These are phyloP conservation scores for Scedosporium dehoogii DNA, from an alignment of 2,329 filamentous ascomycete species.

Conservation along the genomic window DNA sequence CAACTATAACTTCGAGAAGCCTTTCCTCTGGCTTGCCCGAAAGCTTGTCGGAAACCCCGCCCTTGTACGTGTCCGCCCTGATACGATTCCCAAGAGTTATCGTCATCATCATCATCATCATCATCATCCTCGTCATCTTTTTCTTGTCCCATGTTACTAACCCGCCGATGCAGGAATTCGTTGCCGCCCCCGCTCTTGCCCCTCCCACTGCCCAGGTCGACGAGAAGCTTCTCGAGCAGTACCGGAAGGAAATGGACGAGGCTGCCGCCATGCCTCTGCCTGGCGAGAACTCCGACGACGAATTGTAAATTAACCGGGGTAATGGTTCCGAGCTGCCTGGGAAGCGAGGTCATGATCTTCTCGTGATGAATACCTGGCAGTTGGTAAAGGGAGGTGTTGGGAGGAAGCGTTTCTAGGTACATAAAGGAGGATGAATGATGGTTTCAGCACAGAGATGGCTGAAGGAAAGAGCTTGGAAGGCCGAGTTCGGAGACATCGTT, in stretches of 20 bases:
- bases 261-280: constrained; percentile 80
- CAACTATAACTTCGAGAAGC: constrained; percentile 99
- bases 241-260: constrained; percentile 78
- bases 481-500: neutral
- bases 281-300: constrained; percentile 79
- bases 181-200: constrained; percentile 87
- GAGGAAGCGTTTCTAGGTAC: neutral
- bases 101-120: neutral
- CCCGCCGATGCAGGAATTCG: constrained; percentile 63
- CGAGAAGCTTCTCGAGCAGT: constrained; percentile 67
- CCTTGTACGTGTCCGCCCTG: constrained; percentile 13
- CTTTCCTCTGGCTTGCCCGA: constrained; percentile 97
- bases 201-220: constrained; percentile 89
- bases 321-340: constrained; percentile 7
- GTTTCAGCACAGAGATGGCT: neutral
- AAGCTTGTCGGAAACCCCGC: constrained; percentile 93
- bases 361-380: constrained; percentile 8
- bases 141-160: constrained; percentile 15
- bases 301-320: constrained; percentile 36
- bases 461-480: neutral
- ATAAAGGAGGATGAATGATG: neutral
- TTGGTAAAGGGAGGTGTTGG: neutral
- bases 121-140: neutral
- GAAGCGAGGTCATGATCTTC: constrained; percentile 9
- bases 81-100: neutral